Base-by-base conservation (phyloP, 768 basidiomycete species). In the Tricholoma terreum region DNA sequence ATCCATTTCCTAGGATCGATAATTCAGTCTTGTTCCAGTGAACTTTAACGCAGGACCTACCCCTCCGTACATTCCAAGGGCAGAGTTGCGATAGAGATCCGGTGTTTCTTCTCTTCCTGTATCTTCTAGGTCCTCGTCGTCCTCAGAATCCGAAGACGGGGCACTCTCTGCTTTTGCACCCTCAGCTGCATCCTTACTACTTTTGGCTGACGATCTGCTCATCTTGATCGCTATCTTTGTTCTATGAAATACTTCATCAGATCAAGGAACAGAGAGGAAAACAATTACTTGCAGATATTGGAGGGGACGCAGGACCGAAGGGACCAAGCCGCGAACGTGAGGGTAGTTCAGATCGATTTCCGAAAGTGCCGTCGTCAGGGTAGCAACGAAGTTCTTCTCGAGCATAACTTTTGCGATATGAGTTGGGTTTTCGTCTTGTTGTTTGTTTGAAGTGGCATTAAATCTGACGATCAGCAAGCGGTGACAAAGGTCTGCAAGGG, bases 171-270 rank as follows among this genome's bases (percentile, higher is more conserved):
- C 74, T 62, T 81, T 73, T 50, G 71, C 69, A 21, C 80, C 79
- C 24, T 84, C 85, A 10, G 72, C 62, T 21, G 69, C 67, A 21
- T 85, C 87, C 65, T 89, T 90, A 42, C 64, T 73, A 9, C 27
- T 31, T 71, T 86, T 90, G 48, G 81, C 81, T 12, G 86, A 82
- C 8, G 86, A 79, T 40, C 88, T 84, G 50, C 93, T 96, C 92
- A 98, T 95, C 73, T 96, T 98, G 73, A 97, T 98, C n/a, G 96
- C 95, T 54, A 95, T 81, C 70, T 96, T 97, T 15, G 97, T 91
- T 51, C 94, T 96, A 59, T 17, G 55, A 56, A 59, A 60, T 46
- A 49, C 54, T 56, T 63, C 55, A 62, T 60, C 35, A 45, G 68
- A 10, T 38, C 34, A 40, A 17, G 45, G 17, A 17, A 49, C 8